phyloP scores from a whole-genome alignment of 495 filamentous ascomycete species.

The Oleoguttula mirabilis region DNA sequence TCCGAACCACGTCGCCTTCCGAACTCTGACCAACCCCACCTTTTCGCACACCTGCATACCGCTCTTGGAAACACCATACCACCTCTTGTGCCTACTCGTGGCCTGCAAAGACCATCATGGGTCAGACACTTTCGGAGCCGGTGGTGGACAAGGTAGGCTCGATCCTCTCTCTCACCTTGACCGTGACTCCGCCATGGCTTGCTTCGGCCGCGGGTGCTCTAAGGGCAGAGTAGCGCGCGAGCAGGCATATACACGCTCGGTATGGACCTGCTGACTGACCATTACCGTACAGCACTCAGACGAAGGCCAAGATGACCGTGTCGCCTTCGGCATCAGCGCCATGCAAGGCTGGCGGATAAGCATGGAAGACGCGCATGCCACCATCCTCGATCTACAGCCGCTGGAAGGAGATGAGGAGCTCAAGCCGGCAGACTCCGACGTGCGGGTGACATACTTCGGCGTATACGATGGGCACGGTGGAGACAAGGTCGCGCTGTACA shows the following conservation, averaged over 20 bases:
- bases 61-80: background rate
- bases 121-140: conserved; percentile 98
- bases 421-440: conserved; percentile 49
- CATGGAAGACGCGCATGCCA: conserved; percentile 95
- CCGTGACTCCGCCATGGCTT: background rate
- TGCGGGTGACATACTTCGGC: conserved; percentile 86
- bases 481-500: conserved; percentile 87
- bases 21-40: conserved; percentile 10
- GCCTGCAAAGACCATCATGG: conserved; percentile 44
- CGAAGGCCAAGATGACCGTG: conserved; percentile 82
- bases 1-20: too few relatives aligned
- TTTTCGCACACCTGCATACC: conserved; percentile 1
- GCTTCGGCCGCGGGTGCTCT: background rate
- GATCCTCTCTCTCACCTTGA: background rate
- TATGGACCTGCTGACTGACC: conserved; percentile 1
- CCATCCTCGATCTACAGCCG: conserved; percentile 74
- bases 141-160: conserved; percentile 90
- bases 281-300: conserved; percentile 53
- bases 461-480: conserved; percentile 95
- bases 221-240: too few relatives aligned
- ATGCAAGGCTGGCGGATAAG: conserved; percentile 99
- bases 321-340: conserved; percentile 85
- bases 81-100: background rate
- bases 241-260: too few relatives aligned
- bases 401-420: conserved; percentile 42